Evolutionary conservation across 768 basidiomycete genomes (phyloP), one percentile per base, ranked within the genome.

Genomic region (Hemileccinum rubropunctum): DNA sequence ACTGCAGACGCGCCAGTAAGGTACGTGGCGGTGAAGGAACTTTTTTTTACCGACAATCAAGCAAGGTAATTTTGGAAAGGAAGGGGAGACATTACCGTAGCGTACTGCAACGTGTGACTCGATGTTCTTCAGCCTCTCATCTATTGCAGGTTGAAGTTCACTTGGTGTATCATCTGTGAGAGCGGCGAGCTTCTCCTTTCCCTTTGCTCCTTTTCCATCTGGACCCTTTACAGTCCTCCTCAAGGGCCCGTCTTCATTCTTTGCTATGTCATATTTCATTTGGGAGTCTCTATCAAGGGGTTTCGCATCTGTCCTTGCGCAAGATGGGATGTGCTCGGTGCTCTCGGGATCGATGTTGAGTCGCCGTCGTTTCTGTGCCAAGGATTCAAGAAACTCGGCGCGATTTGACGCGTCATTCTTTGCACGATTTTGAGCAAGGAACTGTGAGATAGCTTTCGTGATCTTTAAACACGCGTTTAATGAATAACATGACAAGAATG

Each of bases 231-330:
- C 59, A 0, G 83, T 89, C 57, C 81, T 75, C 27, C 79, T 75
- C 37, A 92, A 70, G 1, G 88, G 88, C 0, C 89, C 89, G 33
- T 87, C 86, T 47, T 82, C 84, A 53, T 91, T 90, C 67, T 83
- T 88, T n/a, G 84, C 85, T 53, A 92, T 86, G 63, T 92, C 90
- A 56, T 91, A 91, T 63, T 87, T 88, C 76, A 91, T 89, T 60
- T 91, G 90, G 1, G 80, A 70, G 48, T 89, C 86, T 34, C 90
- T 73, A 63, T 91, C 80, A 28, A 88, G 68, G 0, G 76, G 70
- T 60, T 82, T 87, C 32, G 88, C 84, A 51, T 90, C 86, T 3
- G 80, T 78, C 9, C 89, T 81, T 12, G 89, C 89, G 57, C 88
- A 91, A 3, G 87, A 86, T 14, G 75, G 64, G 18, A 64, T 58